Evolutionary conservation across 2,329 filamentous ascomycete species (phyloP), one percentile per base, ranked within the genome.

Genomic region (Beauveria brongniartii): DNA sequence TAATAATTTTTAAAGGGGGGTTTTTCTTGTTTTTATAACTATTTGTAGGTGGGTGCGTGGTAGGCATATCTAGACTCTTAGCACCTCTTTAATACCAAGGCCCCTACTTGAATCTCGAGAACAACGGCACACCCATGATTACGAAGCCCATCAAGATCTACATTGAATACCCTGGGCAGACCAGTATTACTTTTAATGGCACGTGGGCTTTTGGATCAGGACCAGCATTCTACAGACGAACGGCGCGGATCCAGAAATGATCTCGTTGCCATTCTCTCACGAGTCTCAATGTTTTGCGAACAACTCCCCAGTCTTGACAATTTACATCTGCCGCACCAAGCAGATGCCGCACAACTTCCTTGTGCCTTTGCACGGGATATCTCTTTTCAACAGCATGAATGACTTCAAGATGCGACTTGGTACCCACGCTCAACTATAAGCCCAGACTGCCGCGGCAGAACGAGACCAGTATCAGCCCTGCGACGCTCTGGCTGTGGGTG

Each of bases 401-500:
- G 14, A 3, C 18, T 40, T 41, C 1, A 14, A 53, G 20, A 41
- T 22, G 34, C n/a, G 12, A 26, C 6, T 16, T 55, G 60, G 7
- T 66, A 63, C 43, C 65, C 65, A 8, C 63, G 64, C 2, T 60
- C 65, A 1, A 14, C 59, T n/a, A 64, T 67, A 24, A 41, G 55
- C 18, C 48, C 20, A 48, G 53, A 63, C 28, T 65, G 22, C 62
- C 63, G 24, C 65, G 44, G 3, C 64, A 62, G n/a, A 63, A 54
- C n/a, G 41, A 16, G 2, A 51, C 22, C 20, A 56, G 60, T 20
- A 64, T 18, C 10, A 67, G 62, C 30, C 59, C 58, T 14, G 63
- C 63, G 24, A 66, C 62, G 3, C 64, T 67, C 18, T 66, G 64
- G 65, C 60, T 64, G 1, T 66, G 64, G 65, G 65, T 3, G 65